Percentiles rank a stretch among this genome's conserved stretches.
phyloP scores from a whole-genome alignment of 2,329 filamentous ascomycete species.

The Penicillium sp. region DNA sequence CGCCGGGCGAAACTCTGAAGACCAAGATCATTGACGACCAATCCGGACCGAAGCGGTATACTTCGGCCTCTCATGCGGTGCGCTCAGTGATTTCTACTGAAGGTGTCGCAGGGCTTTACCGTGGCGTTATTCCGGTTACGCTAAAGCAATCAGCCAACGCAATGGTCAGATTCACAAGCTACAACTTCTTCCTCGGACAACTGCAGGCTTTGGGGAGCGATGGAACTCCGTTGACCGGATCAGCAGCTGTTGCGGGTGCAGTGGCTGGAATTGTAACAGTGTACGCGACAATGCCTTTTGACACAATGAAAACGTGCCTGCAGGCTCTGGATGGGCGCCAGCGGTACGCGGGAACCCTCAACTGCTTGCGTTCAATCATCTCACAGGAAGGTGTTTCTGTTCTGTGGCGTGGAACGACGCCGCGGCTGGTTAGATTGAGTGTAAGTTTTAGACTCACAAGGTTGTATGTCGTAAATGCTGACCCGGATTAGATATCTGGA shows the following conservation, averaged over 20 bases:
- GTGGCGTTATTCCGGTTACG: constrained; percentile 63
- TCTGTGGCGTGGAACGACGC: constrained; percentile 67
- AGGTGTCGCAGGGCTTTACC: constrained; percentile 60
- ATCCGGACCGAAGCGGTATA: constrained; percentile 51
- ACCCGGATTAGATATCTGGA: constrained; percentile 18
- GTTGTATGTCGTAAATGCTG: background rate
- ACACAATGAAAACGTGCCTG: constrained; percentile 48
- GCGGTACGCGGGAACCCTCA: constrained; percentile 49
- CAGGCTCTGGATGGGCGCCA: constrained; percentile 58
- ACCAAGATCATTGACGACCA: constrained; percentile 67
- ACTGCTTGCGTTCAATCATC: constrained; percentile 20
- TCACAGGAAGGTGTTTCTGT: constrained; percentile 61
- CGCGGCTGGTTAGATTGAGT: constrained; percentile 22
- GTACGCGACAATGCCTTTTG: constrained; percentile 50
- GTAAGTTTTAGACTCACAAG: constrained; percentile 1
- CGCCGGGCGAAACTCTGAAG: constrained; percentile 69
- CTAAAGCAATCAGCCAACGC: constrained; percentile 57
- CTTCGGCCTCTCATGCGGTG: constrained; percentile 56
- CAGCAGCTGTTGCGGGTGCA: constrained; percentile 62
- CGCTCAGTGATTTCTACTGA: constrained; percentile 54
- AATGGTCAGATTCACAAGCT: constrained; percentile 62
- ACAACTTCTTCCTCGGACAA: constrained; percentile 63
- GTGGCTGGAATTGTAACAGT: constrained; percentile 59
- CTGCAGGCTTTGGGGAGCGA: background rate
- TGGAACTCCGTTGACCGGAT: background rate